Evolutionary conservation across 2,329 filamentous ascomycete species (phyloP).

Genomic region (Claviceps capensis): DNA sequence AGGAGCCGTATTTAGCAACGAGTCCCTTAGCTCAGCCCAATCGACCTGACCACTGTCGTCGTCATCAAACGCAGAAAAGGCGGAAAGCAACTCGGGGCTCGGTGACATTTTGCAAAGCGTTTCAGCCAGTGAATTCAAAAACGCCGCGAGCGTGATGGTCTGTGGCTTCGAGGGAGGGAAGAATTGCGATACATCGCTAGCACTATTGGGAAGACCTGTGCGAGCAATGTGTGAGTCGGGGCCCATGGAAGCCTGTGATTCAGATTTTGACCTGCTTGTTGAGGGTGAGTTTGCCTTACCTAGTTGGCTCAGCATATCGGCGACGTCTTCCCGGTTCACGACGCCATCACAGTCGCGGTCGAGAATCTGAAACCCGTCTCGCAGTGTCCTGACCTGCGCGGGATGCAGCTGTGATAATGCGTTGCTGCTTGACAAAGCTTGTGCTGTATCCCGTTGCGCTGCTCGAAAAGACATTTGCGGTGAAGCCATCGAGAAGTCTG

Average conservation of each 20-base stretch:
- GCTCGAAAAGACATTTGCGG: constrained; percentile 21
- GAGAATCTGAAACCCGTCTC: constrained; percentile 87
- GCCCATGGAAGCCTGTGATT: not conserved
- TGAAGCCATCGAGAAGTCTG: constrained; percentile 22
- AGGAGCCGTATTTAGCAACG: constrained; percentile 67
- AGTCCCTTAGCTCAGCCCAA: constrained; percentile 65
- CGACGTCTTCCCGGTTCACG: constrained; percentile 71
- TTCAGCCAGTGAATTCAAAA: constrained; percentile 68
- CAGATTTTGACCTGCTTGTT: not conserved
- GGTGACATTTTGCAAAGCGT: constrained; percentile 64
- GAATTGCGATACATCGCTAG: constrained; percentile 62
- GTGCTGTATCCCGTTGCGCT: constrained; percentile 17
- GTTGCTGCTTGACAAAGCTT: constrained; percentile 31
- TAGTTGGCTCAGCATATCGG: constrained; percentile 75
- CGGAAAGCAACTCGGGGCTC: constrained; percentile 67
- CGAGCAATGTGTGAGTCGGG: not conserved
- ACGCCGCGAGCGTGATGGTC: constrained; percentile 71
- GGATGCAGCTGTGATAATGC: constrained; percentile 63
- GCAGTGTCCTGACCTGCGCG: constrained; percentile 70
- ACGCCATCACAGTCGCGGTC: constrained; percentile 78
- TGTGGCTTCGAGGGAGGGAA: constrained; percentile 62
- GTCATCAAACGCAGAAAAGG: constrained; percentile 90
- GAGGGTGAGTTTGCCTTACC: constrained; percentile 32
- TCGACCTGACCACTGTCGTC: constrained; percentile 92
- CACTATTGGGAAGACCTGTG: constrained; percentile 57